Base-by-base conservation (phyloP, 352 stramenopile species). In the Phytophthora kernoviae region DNA sequence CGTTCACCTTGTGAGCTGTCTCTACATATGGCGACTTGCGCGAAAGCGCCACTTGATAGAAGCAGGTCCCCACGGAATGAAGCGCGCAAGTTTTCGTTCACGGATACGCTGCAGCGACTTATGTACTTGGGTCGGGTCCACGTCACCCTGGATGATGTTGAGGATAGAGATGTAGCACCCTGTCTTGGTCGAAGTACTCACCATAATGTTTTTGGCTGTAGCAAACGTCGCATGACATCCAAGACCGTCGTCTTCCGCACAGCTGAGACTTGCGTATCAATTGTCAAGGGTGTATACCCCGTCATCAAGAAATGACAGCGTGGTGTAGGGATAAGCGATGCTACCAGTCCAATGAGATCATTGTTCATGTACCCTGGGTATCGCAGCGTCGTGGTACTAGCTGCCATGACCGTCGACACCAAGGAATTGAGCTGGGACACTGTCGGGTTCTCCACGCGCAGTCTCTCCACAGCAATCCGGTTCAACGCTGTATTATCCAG, bases 331-430 rank as follows among this genome's bases (percentile, higher is more conserved):
- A 99, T 99, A 10, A 99, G 72, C 32, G 91, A 98, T 33, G 98
- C 97, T 30, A 99, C 83, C 5, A 99, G 79, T 5, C 97, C 97
- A 70, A 99, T 98, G 12, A 99, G 85, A 80, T 99, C 98, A 76
- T 99, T 99, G 84, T 99, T 99, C 96, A 99, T 99, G 73, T 99
- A 99, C 2, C 97, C 95, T 1, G 96, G 96, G 66, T 97, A 97
- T 27, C 96, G 80, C 62, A 99, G 70, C 17, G 98, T 99, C 6
- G 97, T 99, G 0, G 98, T 99, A 8, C 90, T 98, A 0, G 97
- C 97, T 0, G 98, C 97, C 97, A 99, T 99, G 48, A 99, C 98
- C 4, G 97, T 99, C 1, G 96, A 98, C 22, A 99, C 98, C 17
- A 99, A 76, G 48, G 93, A 98, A 73, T 99, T 99, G 30, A 99